Evolutionary conservation across 2,329 filamentous ascomycete genomes (phyloP), one percentile per base, ranked within the genome.

Genomic region (Diaporthe australafricana): DNA sequence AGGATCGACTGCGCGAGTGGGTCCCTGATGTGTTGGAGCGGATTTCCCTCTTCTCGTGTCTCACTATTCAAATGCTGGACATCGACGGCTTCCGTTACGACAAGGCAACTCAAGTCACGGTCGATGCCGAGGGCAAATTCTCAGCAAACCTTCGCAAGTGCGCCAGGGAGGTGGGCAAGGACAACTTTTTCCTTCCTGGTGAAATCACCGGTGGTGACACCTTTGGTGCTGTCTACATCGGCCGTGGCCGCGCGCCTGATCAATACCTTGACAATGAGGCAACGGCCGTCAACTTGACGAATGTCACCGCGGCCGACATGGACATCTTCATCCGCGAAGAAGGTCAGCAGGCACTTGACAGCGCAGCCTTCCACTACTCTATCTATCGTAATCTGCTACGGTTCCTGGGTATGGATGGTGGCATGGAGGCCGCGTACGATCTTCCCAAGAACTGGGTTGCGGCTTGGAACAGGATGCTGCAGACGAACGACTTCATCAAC

Each of bases 11-110:
- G 9, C 85, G 90, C 70, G 89, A 91, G 78, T 92, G 90, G 90
- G 77, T 86, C 32, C 87, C 88, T 2, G 85, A 85, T n/a, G 89
- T 91, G 0, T 81, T 86, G 48, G 83, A 87, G 62, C 88, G 88
- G 75, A 79, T 92, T 66, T 86, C 87, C 71, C 85, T 86, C 52
- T 90, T 91, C 76, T 89, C 88, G 2, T 92, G 90, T 78, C 87
- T 91, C 78, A 84, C 88, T 52, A 90, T 92, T 70, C 80, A 83
- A 32, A 88, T 87, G 74, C 82, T 92, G 22, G 90, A 92, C 77
- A 88, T 92, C 68, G 90, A 92, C 76, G 90, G 90, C 0, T 91
- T 90, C 76, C 87, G 90, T 60, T 90, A 90, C 79, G 90, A 92
- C 79, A 92, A 92, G 78, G 90, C 89, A 2, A 88, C 88, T 20